These are phyloP conservation scores for Diophrys appendiculata DNA, from an alignment of 73 alveolate species.

Conservation along the genomic window DNA sequence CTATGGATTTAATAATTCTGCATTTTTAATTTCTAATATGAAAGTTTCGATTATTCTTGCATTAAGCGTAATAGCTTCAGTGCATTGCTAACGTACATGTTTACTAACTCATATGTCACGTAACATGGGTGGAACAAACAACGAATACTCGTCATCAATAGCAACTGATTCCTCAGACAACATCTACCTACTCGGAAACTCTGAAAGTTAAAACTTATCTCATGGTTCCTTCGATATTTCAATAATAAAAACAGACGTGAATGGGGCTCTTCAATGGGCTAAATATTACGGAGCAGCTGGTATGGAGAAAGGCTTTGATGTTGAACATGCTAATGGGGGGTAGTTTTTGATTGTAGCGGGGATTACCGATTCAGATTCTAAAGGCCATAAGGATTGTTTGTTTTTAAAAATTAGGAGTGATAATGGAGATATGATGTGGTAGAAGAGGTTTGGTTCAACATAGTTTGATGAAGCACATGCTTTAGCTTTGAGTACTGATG, in stretches of 20 bases:
- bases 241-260: background rate
- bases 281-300: conserved; percentile 17
- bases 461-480: background rate
- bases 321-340: background rate
- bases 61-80: too few relatives aligned
- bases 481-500: background rate
- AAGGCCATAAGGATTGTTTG: background rate
- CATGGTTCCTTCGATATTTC: background rate
- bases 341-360: background rate
- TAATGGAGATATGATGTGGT: background rate
- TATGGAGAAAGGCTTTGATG: background rate
- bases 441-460: background rate
- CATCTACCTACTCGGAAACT: background rate
- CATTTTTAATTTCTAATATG: too few relatives aligned
- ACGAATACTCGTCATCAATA: background rate
- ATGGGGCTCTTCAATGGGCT: conserved; percentile 15
- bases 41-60: too few relatives aligned
- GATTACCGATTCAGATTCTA: background rate
- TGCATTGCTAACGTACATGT: too few relatives aligned
- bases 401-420: background rate
- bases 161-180: background rate
- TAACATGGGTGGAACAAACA: background rate
- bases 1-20: too few relatives aligned
- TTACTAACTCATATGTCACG: background rate
- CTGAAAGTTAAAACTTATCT: background rate